These are phyloP conservation scores for Bocquillonia castaneifolia DNA, from an alignment of 441 rosid species.

Conservation along the genomic window DNA sequence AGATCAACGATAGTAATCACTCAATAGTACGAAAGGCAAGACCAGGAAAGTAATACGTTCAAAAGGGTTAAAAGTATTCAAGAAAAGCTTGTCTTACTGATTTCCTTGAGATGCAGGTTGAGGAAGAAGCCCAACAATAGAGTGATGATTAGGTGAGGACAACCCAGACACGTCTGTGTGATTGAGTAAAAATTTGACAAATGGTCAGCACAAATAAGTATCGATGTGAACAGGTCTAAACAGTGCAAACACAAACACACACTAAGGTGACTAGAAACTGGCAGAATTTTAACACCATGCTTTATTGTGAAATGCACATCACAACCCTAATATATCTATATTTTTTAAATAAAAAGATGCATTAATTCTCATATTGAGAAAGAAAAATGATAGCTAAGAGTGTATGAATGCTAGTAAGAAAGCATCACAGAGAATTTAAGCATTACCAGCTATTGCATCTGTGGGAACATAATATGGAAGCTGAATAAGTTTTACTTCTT, in stretches of 20 bases:
- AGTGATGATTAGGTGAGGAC: slow-evolving; percentile 36
- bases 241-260: not conserved
- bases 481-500: slow-evolving; percentile 34
- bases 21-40: slow-evolving; percentile 15
- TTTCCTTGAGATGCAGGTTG: slow-evolving; percentile 52
- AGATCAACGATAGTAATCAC: slow-evolving; percentile 5
- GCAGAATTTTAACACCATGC: not conserved
- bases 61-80: not conserved
- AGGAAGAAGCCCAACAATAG: slow-evolving; percentile 64
- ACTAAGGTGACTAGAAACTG: not conserved
- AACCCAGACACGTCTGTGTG: slow-evolving; percentile 46
- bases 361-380: not conserved
- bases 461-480: slow-evolving; percentile 49
- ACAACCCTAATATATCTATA: not conserved
- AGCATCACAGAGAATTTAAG: slow-evolving; percentile 1
- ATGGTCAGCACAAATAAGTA: not conserved
- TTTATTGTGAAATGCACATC: not conserved
- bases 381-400: not conserved
- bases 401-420: not conserved
- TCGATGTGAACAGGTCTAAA: not conserved
- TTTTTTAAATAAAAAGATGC: not conserved
- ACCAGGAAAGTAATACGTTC: slow-evolving; percentile 12
- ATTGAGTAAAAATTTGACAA: slow-evolving; percentile 14
- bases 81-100: slow-evolving; percentile 36
- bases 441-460: slow-evolving; percentile 42